These are phyloP conservation scores for Clonostachys sp. DNA, from an alignment of 2,329 filamentous ascomycete species.

Conservation along the genomic window DNA sequence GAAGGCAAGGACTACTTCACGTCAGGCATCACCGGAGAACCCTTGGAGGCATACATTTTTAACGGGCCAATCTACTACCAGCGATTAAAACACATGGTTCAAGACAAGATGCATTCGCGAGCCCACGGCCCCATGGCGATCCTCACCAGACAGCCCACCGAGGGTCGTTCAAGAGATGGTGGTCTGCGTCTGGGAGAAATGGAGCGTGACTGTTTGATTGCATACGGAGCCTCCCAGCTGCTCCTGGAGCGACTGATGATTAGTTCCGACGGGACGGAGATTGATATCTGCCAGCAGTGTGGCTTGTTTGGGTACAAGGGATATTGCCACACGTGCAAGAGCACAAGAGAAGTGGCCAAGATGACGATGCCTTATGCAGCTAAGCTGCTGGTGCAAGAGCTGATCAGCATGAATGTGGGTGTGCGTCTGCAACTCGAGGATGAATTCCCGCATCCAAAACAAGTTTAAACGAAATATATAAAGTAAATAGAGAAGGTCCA, in stretches of 20 bases:
- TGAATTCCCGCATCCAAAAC: constrained; percentile 71
- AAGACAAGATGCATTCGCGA: constrained; percentile 98
- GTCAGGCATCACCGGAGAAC: constrained; percentile 89
- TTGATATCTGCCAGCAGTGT: constrained; percentile 92
- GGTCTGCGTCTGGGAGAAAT: constrained; percentile 94
- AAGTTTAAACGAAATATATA: neutral
- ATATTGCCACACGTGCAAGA: constrained; percentile 91
- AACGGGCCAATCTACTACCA: constrained; percentile 99
- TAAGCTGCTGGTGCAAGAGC: constrained; percentile 90
- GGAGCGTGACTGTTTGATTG: constrained; percentile 97
- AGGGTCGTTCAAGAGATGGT: constrained; percentile 88
- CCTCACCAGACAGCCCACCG: constrained; percentile 90
- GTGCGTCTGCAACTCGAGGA: constrained; percentile 87
- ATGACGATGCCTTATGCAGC: constrained; percentile 98
- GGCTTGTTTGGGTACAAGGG: constrained; percentile 94
- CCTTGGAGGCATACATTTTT: constrained; percentile 93
- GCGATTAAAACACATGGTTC: constrained; percentile 99
- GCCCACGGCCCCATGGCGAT: constrained; percentile 86
- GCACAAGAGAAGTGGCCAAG: constrained; percentile 75
- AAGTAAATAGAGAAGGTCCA: too few species aligned
- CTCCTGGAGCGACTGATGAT: constrained; percentile 93
- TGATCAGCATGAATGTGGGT: constrained; percentile 98
- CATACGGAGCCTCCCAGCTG: constrained; percentile 90
- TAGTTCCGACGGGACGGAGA: constrained; percentile 81
- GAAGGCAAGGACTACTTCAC: constrained; percentile 97